phyloP scores from a whole-genome alignment of 495 filamentous ascomycete species.

The Hyaloscypha variabilis region DNA sequence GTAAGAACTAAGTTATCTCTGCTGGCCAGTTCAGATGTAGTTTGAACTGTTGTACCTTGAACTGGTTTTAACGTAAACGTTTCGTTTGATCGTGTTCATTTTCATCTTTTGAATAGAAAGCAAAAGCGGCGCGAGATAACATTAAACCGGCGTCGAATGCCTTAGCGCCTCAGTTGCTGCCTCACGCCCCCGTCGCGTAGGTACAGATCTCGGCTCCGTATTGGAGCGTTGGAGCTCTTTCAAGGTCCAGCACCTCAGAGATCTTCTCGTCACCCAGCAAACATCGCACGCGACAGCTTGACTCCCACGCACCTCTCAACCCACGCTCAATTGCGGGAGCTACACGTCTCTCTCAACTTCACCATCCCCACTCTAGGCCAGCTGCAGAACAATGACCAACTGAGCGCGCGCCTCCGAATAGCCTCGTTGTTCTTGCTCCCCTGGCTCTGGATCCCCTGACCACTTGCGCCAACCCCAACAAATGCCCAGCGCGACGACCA shows the following conservation, averaged over 20 bases:
- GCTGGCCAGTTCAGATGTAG: too few relatives aligned
- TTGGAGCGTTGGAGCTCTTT: constrained; percentile 10
- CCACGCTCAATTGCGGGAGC: constrained; percentile 11
- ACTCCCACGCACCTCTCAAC: neutral
- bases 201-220: constrained; percentile 16
- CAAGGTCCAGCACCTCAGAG: constrained; percentile 7
- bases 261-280: neutral
- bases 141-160: constrained; percentile 8
- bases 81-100: too few relatives aligned
- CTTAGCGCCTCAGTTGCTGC: constrained; percentile 15
- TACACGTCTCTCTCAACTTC: neutral
- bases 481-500: constrained; percentile 19
- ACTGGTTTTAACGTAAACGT: too few relatives aligned
- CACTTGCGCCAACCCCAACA: constrained; percentile 23
- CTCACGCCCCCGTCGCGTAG: constrained; percentile 18
- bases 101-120: too few relatives aligned
- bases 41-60: too few relatives aligned
- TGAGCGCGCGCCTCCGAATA: constrained; percentile 20
- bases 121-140: constrained; percentile 12
- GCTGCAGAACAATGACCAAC: constrained; percentile 17
- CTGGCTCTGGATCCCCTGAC: neutral
- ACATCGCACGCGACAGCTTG: constrained; percentile 11
- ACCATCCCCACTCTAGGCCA: neutral
- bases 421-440: neutral
- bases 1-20: too few relatives aligned